Evolutionary conservation across 495 filamentous ascomycete species (phyloP), one percentile per base, ranked within the genome.

Genomic region (Aspergillus diversus): DNA sequence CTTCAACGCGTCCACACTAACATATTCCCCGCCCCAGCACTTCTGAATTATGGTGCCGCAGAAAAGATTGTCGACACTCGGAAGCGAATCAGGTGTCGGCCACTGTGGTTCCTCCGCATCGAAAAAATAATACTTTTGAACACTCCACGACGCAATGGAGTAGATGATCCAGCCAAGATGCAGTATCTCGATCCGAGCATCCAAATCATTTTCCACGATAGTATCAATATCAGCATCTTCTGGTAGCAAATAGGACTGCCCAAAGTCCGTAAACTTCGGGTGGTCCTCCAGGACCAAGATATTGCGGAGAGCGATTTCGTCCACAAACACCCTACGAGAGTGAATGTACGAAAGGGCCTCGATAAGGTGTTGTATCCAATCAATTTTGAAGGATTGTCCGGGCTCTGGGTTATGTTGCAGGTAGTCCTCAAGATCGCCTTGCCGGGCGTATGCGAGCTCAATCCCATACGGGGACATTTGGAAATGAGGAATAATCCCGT

Each of bases 91-190:
- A 46, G 66, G 66, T 57, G 57, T 63, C 61, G 49, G 56, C 5
- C 63, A 50, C 27, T 63, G 59, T 16, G 60, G 55, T 12, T 66
- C 64, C 64, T 69, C 66, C 8, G 57, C 33, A 27, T 21, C 27
- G 12, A 66, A 66, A 49, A 66, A 66, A 55, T 66, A 66, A 54
- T 69, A 66, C 32, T 64, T 69, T 39, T 64, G 46, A 13, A 69
- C 59, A 31, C 34, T 32, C 64, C 55, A 70, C 33, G 62, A 63
- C 16, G 64, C 31, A 60, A 63, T 65, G 46, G 67, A 70, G 58
- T 70, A 70, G 17, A 70, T 57, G 33, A 67, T 33, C 61, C 61
- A 67, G 47, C 61, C 51, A 61, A 70, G 61, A 55, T 70, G 59
- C 1, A 70, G 55, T 43, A 70, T 70, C 49, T 69, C 58, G 57